phyloP scores from a whole-genome alignment of 176 grass and related monocot species.

The Triticum urartu region DNA sequence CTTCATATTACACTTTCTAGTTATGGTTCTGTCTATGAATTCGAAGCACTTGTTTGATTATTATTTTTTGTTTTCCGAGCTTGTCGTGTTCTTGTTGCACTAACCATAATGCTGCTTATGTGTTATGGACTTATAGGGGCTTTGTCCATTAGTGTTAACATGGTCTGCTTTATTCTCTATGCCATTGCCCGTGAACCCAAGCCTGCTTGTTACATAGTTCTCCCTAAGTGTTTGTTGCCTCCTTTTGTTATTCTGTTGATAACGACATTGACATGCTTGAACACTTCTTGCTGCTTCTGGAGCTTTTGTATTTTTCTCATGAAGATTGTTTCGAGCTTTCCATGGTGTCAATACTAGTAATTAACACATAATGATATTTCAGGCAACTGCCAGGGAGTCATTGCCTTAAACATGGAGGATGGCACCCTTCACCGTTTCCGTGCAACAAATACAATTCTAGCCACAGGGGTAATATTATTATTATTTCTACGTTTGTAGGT shows the following conservation, averaged over 20 bases:
- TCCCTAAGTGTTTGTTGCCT: not conserved
- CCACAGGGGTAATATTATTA: slow-evolving; percentile 54
- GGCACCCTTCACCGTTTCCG: slow-evolving; percentile 76
- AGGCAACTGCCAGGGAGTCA: slow-evolving; percentile 69
- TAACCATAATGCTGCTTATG: not conserved
- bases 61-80: not conserved
- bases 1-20: too few relatives aligned
- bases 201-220: not conserved
- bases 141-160: not conserved
- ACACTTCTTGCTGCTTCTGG: not conserved
- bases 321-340: not conserved
- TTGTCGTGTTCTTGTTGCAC: not conserved
- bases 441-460: slow-evolving; percentile 66
- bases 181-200: slow-evolving; percentile 7
- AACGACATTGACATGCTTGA: not conserved
- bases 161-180: not conserved
- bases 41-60: too few relatives aligned
- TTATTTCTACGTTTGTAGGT: not conserved
- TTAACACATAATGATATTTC: slow-evolving; percentile 23
- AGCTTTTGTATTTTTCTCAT: slow-evolving; percentile 7
- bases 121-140: not conserved
- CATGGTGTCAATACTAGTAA: not conserved
- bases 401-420: slow-evolving; percentile 87
- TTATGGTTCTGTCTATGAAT: too few relatives aligned
- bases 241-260: not conserved